A percentile compares a stretch with the other conserved stretches of the same genome.
These are phyloP conservation scores for Aspergillus latus DNA, from an alignment of 2,329 filamentous ascomycete species.

Conservation along the genomic window DNA sequence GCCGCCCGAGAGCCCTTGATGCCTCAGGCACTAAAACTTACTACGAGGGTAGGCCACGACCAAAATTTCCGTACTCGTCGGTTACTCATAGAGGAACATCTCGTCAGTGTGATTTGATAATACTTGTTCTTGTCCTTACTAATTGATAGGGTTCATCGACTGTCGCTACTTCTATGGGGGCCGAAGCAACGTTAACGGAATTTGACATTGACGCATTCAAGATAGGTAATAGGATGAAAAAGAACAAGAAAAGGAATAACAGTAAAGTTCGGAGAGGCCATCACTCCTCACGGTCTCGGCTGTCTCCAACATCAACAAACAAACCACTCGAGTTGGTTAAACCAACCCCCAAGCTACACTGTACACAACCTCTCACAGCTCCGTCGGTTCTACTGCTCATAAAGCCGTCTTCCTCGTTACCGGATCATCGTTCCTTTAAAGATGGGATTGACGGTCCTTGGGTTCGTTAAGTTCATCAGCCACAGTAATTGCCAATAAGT, in stretches of 20 bases:
- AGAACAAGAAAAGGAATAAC: background rate
- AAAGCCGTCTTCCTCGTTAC: conserved; percentile 8
- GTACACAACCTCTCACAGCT: background rate
- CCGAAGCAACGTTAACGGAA: background rate
- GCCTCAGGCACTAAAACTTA: conserved; percentile 26
- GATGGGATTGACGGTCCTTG: conserved; percentile 4
- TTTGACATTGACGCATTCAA: conserved; percentile 8
- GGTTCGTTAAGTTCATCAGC: conserved; percentile 13
- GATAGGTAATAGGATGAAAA: conserved; percentile 9
- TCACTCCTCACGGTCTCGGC: background rate
- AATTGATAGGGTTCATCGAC: no score
- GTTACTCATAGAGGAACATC: no score
- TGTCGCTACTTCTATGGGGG: no score
- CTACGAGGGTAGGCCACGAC: background rate
- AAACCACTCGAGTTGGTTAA: background rate
- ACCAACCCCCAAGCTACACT: background rate
- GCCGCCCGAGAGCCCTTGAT: conserved; percentile 24
- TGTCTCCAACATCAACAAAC: conserved; percentile 6
- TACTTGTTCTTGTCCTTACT: no score
- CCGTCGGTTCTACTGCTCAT: conserved; percentile 1
- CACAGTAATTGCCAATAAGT: conserved; percentile 5
- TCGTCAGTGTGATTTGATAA: no score
- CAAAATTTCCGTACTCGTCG: no score
- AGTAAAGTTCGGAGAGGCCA: conserved; percentile 2
- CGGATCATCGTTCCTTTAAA: background rate